Evolutionary conservation across 2,329 filamentous ascomycete species (phyloP).

Genomic region (Mycogone perniciosa): DNA sequence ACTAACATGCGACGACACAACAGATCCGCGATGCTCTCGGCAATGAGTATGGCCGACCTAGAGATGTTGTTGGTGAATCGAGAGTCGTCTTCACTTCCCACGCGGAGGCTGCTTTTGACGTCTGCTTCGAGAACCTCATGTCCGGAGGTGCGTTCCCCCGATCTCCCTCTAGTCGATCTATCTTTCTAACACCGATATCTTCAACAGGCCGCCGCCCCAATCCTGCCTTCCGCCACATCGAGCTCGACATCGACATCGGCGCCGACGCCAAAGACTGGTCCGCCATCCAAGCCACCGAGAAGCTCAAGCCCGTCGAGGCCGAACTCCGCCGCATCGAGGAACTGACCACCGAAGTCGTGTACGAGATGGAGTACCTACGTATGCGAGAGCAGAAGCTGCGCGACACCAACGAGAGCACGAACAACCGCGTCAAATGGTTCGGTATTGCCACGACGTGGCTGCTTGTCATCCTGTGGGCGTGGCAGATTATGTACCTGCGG

Average conservation of each 20-base stretch:
- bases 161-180: not conserved
- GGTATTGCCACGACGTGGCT: conserved; percentile 89
- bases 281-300: conserved; percentile 91
- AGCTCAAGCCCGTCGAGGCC: conserved; percentile 93
- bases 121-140: conserved; percentile 88
- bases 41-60: conserved; percentile 90
- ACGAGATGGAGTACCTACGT: conserved; percentile 94
- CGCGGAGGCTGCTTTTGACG: conserved; percentile 86
- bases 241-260: conserved; percentile 93
- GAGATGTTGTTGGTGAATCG: conserved; percentile 86
- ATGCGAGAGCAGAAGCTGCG: conserved; percentile 85
- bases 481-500: conserved; percentile 96
- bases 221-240: conserved; percentile 62
- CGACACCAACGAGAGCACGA: conserved; percentile 99
- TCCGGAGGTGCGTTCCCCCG: conserved; percentile 57
- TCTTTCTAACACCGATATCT: not conserved
- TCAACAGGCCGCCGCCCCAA: conserved; percentile 31
- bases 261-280: conserved; percentile 98
- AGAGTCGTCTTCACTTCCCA: conserved; percentile 92
- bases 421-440: conserved; percentile 98
- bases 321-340: conserved; percentile 92
- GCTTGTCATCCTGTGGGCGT: conserved; percentile 80
- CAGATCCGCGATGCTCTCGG: conserved; percentile 92
- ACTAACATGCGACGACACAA: conserved; percentile 9
- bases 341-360: conserved; percentile 78